Evolutionary conservation across 179 eudicot species (phyloP).

Genomic region (Silene noctiflora): DNA sequence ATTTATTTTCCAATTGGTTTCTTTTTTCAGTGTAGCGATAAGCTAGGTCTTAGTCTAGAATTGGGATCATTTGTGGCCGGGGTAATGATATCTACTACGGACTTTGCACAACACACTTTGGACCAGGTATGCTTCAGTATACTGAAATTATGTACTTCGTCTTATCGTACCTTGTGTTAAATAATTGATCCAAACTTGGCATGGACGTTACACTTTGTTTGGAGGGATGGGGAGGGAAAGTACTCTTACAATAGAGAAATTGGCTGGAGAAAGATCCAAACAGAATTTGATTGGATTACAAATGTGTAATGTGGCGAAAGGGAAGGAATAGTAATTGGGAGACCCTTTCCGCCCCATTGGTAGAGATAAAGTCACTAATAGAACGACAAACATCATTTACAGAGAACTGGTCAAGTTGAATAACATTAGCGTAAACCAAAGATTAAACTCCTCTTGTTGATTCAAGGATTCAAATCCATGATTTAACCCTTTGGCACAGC

Average conservation of each 20-base stretch:
- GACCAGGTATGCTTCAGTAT: conserved; percentile 64
- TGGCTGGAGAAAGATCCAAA: neutral
- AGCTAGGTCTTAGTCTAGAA: conserved; percentile 97
- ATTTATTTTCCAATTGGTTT: conserved; percentile 6
- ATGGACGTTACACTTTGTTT: neutral
- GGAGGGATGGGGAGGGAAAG: neutral
- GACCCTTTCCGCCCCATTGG: too few relatives aligned
- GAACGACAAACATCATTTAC: too few relatives aligned
- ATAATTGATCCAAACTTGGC: conserved; percentile 4
- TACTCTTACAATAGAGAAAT: neutral
- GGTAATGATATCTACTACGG: conserved; percentile 93
- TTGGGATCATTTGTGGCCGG: conserved; percentile 96
- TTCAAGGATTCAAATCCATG: too few relatives aligned
- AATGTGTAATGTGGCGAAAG: too few relatives aligned
- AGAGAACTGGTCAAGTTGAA: too few relatives aligned
- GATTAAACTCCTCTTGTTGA: too few relatives aligned
- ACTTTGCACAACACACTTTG: conserved; percentile 91
- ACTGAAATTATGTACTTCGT: neutral
- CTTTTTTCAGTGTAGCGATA: conserved; percentile 85
- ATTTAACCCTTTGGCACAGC: too few relatives aligned
- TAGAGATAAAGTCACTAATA: too few relatives aligned
- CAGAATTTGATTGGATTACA: too few relatives aligned
- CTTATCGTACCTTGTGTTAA: neutral
- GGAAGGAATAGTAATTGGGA: too few relatives aligned
- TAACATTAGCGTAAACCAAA: too few relatives aligned